phyloP scores from a whole-genome alignment of 2,329 filamentous ascomycete species.

The Penicillium carneum region DNA sequence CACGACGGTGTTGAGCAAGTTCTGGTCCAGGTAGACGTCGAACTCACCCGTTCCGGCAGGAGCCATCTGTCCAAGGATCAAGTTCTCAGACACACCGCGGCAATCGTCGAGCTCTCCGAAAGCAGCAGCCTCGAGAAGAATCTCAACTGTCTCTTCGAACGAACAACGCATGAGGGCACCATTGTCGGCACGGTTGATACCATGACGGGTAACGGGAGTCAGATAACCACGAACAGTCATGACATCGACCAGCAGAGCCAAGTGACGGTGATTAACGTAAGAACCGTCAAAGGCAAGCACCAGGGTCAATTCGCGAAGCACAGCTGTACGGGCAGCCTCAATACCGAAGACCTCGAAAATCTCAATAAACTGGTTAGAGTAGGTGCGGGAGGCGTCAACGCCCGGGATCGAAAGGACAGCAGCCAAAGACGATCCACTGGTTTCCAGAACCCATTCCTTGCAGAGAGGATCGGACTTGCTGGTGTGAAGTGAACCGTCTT shows the following conservation, averaged over 20 bases:
- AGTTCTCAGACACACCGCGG: constrained; percentile 96
- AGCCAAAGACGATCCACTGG: constrained; percentile 84
- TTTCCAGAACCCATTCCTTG: constrained; percentile 95
- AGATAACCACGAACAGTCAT: constrained; percentile 96
- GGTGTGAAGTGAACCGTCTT: constrained; percentile 76
- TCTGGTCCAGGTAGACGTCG: constrained; percentile 88
- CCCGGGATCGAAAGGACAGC: constrained; percentile 85
- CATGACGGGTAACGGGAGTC: constrained; percentile 95
- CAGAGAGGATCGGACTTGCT: constrained; percentile 77
- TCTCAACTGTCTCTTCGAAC: constrained; percentile 98
- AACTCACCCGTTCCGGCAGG: constrained; percentile 97
- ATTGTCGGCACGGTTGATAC: constrained; percentile 97
- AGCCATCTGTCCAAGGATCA: constrained; percentile 96
- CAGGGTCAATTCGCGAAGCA: constrained; percentile 86
- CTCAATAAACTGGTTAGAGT: constrained; percentile 95
- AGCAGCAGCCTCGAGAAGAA: constrained; percentile 91
- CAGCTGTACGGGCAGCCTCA: constrained; percentile 84
- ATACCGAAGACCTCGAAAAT: constrained; percentile 95
- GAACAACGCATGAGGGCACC: constrained; percentile 99
- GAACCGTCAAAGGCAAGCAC: constrained; percentile 98
- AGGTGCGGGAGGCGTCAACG: constrained; percentile 83
- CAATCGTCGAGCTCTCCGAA: constrained; percentile 97
- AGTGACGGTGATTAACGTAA: constrained; percentile 98
- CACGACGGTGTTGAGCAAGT: constrained; percentile 93
- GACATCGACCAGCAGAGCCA: constrained; percentile 92